Base-by-base conservation (phyloP, 441 rosid species). In the Pelargonium cotyledonis region DNA sequence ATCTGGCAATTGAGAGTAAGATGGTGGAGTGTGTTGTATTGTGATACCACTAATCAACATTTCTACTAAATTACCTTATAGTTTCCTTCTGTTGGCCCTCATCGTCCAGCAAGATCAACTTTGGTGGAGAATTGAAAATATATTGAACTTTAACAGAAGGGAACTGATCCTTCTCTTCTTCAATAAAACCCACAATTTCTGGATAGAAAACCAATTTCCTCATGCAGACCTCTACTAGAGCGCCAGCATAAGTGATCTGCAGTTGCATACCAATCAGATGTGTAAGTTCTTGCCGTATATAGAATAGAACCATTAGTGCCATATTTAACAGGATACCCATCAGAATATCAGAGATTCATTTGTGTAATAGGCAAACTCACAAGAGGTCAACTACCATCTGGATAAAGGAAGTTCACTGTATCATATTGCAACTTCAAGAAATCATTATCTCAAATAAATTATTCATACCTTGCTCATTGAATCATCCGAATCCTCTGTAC, bases 151-250 rank as follows among this genome's bases (percentile, higher is more conserved):
- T 86, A 19, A 91, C 83, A 1, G 81, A 80, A 8, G 91, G 89
- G 76, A 87, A 94, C 70, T 79, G 78, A 12, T 88, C 90, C 83
- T 88, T 88, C 82, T 89, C 97, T 77, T 91, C 98, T 81, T 89
- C 97, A 70, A 89, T 88, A 69, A 89, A 91, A 68, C 86, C 84
- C 68, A 94, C 95, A 70, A 94, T 84, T 79, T 91, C 97, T 1
- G 96, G 98, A 77, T 87, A 91, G 83, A 89, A 91, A 62, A 87
- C 96, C 79, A 88, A 80, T 80, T 89, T 91, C 76, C 97, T 88
- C 95, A 87, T 87, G 88, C 97, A 91, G 57, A 86, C 95, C 81
- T 93, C 92, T 72, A 93, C 46, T 75, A 88, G 65, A 15, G 98
- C 96, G n/a, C 97, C 97, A 0, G 91, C 82, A 76, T 86, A 87